A percentile compares a stretch with the other conserved stretches of the same genome.
phyloP scores from a whole-genome alignment of 495 filamentous ascomycete species.

The Annulohypoxylon nitens region DNA sequence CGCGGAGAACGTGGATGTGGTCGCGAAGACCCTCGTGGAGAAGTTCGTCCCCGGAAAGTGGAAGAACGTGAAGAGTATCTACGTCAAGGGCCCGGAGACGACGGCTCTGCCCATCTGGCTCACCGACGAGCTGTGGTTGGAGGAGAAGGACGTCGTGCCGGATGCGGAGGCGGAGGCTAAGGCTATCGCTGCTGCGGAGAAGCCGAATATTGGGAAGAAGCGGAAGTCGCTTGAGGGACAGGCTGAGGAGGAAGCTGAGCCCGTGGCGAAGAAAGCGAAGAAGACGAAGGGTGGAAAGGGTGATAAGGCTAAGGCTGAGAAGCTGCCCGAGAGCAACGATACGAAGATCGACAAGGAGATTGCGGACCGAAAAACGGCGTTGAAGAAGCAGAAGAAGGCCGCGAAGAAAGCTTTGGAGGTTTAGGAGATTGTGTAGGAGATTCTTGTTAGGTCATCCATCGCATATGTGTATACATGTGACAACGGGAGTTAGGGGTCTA shows the following conservation, averaged over 20 bases:
- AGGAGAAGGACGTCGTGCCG: conserved; percentile 80
- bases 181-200: conserved; percentile 60
- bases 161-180: conserved; percentile 66
- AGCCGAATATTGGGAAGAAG: conserved; percentile 75
- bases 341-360: conserved; percentile 71
- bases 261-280: conserved; percentile 62
- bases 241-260: conserved; percentile 53
- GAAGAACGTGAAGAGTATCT: conserved; percentile 83
- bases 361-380: conserved; percentile 68
- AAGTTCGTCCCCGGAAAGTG: conserved; percentile 86
- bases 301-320: conserved; percentile 54
- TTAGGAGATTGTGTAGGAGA: conserved; percentile 17
- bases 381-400: conserved; percentile 69
- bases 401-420: conserved; percentile 69
- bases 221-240: conserved; percentile 63
- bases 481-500: conserved; percentile 50
- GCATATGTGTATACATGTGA: conserved; percentile 35
- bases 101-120: conserved; percentile 92
- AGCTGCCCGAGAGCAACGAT: conserved; percentile 63
- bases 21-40: conserved; percentile 74
- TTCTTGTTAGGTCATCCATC: conserved; percentile 7
- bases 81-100: conserved; percentile 86
- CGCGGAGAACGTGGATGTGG: conserved; percentile 80
- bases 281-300: conserved; percentile 62
- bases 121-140: conserved; percentile 88